A percentile compares a stretch with the other conserved stretches of the same genome.
These are phyloP conservation scores for Volvox reticuliferus DNA, from an alignment of 139 green algal genomes.

Conservation along the genomic window DNA sequence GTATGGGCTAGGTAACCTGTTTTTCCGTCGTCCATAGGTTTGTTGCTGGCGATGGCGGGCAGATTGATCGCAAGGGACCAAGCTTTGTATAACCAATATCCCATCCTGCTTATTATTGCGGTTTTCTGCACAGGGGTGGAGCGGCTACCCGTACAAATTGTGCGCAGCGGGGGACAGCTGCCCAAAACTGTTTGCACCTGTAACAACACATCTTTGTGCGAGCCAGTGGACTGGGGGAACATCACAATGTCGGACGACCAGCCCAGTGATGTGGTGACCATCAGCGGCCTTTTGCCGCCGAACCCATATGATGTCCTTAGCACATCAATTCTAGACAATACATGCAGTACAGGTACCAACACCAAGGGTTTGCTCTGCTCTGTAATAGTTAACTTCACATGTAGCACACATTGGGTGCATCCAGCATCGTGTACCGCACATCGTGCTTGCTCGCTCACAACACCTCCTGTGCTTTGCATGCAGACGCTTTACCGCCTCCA, in stretches of 20 bases:
- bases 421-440: too few species aligned
- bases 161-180: slow-evolving; percentile 12
- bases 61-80: too few species aligned
- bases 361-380: too few species aligned
- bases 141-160: neutral
- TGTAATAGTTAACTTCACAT: too few species aligned
- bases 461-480: neutral
- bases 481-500: slow-evolving; percentile 21
- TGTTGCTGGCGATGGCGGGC: too few species aligned
- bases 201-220: slow-evolving; percentile 24
- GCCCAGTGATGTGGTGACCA: slow-evolving; percentile 22
- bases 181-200: slow-evolving; percentile 11
- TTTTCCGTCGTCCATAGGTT: too few species aligned
- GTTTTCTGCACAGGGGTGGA: neutral
- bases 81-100: too few species aligned
- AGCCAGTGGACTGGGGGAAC: slow-evolving; percentile 32
- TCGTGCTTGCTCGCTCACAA: too few species aligned
- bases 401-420: too few species aligned
- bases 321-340: neutral
- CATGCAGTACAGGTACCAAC: slow-evolving; percentile 40
- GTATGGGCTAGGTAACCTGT: too few species aligned
- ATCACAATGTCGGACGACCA: slow-evolving; percentile 11
- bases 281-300: slow-evolving; percentile 45
- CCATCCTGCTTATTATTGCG: too few species aligned
- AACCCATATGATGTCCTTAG: slow-evolving; percentile 53